These are phyloP conservation scores for Clonostachys rhizophaga DNA, from an alignment of 2,329 filamentous ascomycete genomes.

Conservation along the genomic window DNA sequence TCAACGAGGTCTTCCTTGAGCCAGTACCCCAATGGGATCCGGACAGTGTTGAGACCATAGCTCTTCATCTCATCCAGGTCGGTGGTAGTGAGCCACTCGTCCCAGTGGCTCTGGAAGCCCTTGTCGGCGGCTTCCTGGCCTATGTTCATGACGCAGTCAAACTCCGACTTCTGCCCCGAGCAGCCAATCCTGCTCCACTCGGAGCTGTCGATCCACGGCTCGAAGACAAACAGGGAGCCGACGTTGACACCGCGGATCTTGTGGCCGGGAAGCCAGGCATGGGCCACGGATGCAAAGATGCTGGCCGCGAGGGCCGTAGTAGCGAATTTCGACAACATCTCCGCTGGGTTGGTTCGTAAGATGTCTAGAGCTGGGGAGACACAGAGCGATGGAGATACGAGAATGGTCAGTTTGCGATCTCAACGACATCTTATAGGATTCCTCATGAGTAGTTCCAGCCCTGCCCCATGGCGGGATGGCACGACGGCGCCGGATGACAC, in stretches of 20 bases:
- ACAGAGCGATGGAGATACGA: too few relatives aligned
- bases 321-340: constrained; percentile 8
- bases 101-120: constrained; percentile 45
- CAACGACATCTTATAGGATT: too few relatives aligned
- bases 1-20: constrained; percentile 44
- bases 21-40: constrained; percentile 53
- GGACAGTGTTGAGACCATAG: constrained; percentile 46
- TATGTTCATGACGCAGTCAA: constrained; percentile 44
- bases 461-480: too few relatives aligned
- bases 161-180: constrained; percentile 37
- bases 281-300: background rate
- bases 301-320: constrained; percentile 10
- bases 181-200: constrained; percentile 46
- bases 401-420: too few relatives aligned
- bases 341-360: too few relatives aligned
- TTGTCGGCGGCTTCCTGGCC: constrained; percentile 39
- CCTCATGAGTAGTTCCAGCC: too few relatives aligned
- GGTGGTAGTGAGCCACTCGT: constrained; percentile 38
- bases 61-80: constrained; percentile 44
- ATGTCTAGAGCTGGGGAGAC: too few relatives aligned
- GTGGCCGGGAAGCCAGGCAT: constrained; percentile 6
- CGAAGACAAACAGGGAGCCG: constrained; percentile 44
- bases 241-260: constrained; percentile 53
- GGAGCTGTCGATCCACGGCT: constrained; percentile 45
- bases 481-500: too few relatives aligned